Conservation (phyloP, 202 grass and related monocot genomes). For the Zizania palustris region DNA sequence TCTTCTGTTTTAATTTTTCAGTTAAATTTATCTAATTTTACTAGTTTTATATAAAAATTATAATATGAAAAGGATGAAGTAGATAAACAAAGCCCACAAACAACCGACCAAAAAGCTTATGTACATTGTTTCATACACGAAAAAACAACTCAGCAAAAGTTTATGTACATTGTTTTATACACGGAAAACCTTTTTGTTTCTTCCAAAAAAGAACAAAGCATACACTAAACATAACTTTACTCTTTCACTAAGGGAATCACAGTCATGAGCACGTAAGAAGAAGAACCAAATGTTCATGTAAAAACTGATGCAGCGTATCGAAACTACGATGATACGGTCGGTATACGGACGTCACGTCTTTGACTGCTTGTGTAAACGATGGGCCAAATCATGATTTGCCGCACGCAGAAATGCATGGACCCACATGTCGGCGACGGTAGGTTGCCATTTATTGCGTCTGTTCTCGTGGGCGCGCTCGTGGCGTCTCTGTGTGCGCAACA, state of each 20-base stretch:
- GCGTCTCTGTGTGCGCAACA: constrained; percentile 51
- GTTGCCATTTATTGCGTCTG: background rate
- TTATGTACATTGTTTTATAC: background rate
- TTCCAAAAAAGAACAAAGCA: background rate
- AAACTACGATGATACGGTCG: too few species aligned
- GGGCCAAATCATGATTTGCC: background rate
- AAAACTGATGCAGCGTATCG: background rate
- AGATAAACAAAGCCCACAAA: background rate
- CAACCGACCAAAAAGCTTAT: background rate
- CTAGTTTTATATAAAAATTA: too few species aligned
- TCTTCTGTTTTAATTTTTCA: too few species aligned
- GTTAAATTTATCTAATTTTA: too few species aligned
- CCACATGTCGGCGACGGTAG: background rate
- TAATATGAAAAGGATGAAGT: background rate
- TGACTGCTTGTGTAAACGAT: background rate
- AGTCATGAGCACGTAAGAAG: background rate
- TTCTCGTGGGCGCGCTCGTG: constrained; percentile 40
- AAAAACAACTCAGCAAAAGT: background rate
- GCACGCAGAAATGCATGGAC: constrained; percentile 6
- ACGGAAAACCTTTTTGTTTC: background rate
- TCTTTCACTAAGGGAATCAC: background rate
- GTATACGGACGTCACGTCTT: background rate
- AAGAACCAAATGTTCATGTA: background rate
- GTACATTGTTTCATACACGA: background rate
- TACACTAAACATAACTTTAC: background rate